Conservation (phyloP, 768 basidiomycete genomes). For the Phylloporus arenicola region DNA sequence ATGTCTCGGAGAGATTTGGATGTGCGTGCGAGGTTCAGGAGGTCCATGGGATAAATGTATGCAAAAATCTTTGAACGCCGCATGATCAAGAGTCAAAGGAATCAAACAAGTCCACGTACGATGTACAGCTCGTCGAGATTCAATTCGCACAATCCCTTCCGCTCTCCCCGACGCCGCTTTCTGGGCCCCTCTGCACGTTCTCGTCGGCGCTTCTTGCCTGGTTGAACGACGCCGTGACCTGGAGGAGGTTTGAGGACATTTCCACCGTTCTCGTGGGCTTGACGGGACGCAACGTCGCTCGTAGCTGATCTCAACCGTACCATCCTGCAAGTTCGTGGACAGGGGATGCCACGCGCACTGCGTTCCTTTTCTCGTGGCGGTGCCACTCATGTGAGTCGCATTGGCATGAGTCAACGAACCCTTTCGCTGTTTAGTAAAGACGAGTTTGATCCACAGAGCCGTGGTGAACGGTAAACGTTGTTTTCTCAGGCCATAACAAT, state of each 20-base stretch:
- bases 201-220: slow-evolving; percentile 5
- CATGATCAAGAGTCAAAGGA: neutral
- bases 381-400: slow-evolving; percentile 2
- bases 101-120: slow-evolving; percentile 6
- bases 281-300: neutral
- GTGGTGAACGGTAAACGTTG: too few species aligned
- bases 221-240: neutral
- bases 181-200: neutral
- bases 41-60: slow-evolving; percentile 34
- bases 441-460: too few species aligned
- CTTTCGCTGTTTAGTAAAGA: too few species aligned
- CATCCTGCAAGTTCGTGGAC: slow-evolving; percentile 18
- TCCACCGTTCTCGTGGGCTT: neutral
- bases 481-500: too few species aligned
- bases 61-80: slow-evolving; percentile 32
- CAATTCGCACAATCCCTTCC: slow-evolving; percentile 7
- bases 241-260: neutral
- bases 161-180: slow-evolving; percentile 6
- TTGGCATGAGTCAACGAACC: neutral
- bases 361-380: slow-evolving; percentile 13
- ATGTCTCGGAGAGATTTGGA: slow-evolving; percentile 36
- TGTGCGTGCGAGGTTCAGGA: slow-evolving; percentile 36
- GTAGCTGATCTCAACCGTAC: neutral
- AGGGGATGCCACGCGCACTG: slow-evolving; percentile 25
- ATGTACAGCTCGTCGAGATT: slow-evolving; percentile 21